Evolutionary conservation across 345 rosid species (phyloP), one percentile per base, ranked within the genome.

Genomic region (Noccaea caerulescens): DNA sequence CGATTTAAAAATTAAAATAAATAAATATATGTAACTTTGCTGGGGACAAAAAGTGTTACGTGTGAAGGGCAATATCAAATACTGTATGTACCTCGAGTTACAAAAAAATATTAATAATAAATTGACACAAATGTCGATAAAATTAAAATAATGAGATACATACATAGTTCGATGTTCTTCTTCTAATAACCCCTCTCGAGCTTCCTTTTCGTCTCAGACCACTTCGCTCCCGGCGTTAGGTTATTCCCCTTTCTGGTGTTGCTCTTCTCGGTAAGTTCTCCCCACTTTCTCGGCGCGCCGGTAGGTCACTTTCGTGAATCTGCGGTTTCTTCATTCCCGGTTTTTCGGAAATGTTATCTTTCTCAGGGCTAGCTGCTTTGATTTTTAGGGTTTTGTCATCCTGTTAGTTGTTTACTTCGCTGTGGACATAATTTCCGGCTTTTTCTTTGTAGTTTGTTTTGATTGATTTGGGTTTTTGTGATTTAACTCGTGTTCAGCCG

Each of bases 351-450:
- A 30, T 50, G 34, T 3, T 52, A 1, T 8, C 10, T 42, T 16
- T 10, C 0, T 25, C 18, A 12, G 42, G 43, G 10, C 4, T 56
- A 44, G 45, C 47, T 58, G 0, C 66, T 69, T 11, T 38, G 58
- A 49, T 59, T 65, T 20, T 23, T 65, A 65, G 77, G 71, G 71
- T 63, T 72, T 72, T 61, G 5, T 14, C 10, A 27, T 23, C 30
- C 10, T 20, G 7, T 23, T 39, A 41, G 14, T 45, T 58, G 3
- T 16, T 16, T 3, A 39, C 1, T 8, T 16, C 18, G 6, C 5
- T 33, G 2, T 36, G 11, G 13, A 37, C 0, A 5, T 52, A 5
- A 13, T 3, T 53, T 39, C 23, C 3, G 20, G 14, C 4, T 4
- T 13, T 55, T 36, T 55, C 12, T 7, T 2, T 14, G 16, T 11